Percentiles rank a stretch among this genome's conserved stretches.
These are phyloP conservation scores for Mucor piriformis DNA, from an alignment of 371 early-diverging fungal genomes.

Conservation along the genomic window DNA sequence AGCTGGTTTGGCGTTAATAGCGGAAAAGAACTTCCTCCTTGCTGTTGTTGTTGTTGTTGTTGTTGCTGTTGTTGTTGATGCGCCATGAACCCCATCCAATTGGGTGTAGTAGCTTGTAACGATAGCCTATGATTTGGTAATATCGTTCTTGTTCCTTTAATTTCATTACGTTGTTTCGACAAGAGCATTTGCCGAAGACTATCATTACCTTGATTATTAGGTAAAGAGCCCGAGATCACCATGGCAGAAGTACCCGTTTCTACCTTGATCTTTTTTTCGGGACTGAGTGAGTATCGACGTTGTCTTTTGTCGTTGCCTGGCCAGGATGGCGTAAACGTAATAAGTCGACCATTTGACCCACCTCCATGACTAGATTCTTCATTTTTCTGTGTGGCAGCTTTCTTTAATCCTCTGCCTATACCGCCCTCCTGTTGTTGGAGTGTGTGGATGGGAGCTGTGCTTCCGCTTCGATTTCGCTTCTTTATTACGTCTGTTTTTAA, in stretches of 20 bases:
- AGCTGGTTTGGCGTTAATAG: slow-evolving; percentile 14
- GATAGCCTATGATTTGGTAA: slow-evolving; percentile 10
- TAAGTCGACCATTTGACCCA: slow-evolving; percentile 13
- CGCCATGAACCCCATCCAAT: slow-evolving; percentile 25
- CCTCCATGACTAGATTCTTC: slow-evolving; percentile 7
- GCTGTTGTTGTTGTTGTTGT: slow-evolving; percentile 8
- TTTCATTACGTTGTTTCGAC: slow-evolving; percentile 3
- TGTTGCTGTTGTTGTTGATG: slow-evolving; percentile 12
- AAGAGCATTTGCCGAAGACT: slow-evolving; percentile 10
- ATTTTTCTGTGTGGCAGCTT: background rate
- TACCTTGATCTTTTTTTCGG: background rate
- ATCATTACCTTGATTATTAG: slow-evolving; percentile 4
- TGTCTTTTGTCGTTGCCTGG: slow-evolving; percentile 18
- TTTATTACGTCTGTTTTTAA: slow-evolving; percentile 37
- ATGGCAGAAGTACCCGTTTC: background rate
- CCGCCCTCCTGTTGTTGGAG: background rate
- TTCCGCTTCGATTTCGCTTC: slow-evolving; percentile 24
- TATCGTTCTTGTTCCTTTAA: background rate
- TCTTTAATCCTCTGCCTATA: slow-evolving; percentile 8
- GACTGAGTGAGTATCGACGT: slow-evolving; percentile 8
- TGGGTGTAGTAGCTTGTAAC: slow-evolving; percentile 4
- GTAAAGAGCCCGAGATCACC: slow-evolving; percentile 12
- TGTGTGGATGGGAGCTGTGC: background rate
- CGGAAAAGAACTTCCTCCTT: slow-evolving; percentile 1
- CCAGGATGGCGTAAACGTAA: slow-evolving; percentile 9